phyloP scores from a whole-genome alignment of 495 filamentous ascomycete genomes.

The Lophiotrema nucula region DNA sequence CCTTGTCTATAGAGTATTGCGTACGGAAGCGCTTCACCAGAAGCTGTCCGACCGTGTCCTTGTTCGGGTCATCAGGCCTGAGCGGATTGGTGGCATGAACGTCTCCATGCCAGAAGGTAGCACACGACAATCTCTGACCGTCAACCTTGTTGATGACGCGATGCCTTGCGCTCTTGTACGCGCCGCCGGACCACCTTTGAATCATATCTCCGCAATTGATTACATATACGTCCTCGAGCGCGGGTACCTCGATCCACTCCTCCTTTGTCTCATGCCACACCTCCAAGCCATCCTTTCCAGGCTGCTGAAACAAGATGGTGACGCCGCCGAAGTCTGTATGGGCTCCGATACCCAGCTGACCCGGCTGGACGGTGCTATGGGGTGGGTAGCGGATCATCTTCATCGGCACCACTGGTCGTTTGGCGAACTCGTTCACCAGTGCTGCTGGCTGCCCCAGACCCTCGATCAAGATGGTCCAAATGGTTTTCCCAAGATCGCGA shows the following conservation, averaged over 20 bases:
- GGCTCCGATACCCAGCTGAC: slow-evolving; percentile 47
- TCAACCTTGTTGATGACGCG: too few relatives aligned
- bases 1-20: too few relatives aligned
- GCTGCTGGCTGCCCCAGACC: slow-evolving; percentile 42
- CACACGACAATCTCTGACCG: too few relatives aligned
- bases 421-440: slow-evolving; percentile 48
- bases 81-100: too few relatives aligned
- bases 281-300: slow-evolving; percentile 46
- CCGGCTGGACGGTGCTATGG: slow-evolving; percentile 35
- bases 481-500: slow-evolving; percentile 37
- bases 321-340: slow-evolving; percentile 47
- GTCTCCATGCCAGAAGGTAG: too few relatives aligned
- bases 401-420: slow-evolving; percentile 46
- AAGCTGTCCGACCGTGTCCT: too few relatives aligned
- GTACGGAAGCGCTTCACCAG: too few relatives aligned
- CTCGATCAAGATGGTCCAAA: slow-evolving; percentile 38
- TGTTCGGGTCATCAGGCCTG: too few relatives aligned
- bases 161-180: slow-evolving; percentile 44
- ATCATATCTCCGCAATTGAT: slow-evolving; percentile 51
- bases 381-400: slow-evolving; percentile 50
- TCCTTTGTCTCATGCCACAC: slow-evolving; percentile 43
- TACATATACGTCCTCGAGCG: slow-evolving; percentile 44
- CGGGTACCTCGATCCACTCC: slow-evolving; percentile 44
- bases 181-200: slow-evolving; percentile 39
- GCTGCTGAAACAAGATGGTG: slow-evolving; percentile 47